Evolutionary conservation across 208 protist genomes (phyloP), one percentile per base, ranked within the genome.

Genomic region (Leishmania aethiopica): DNA sequence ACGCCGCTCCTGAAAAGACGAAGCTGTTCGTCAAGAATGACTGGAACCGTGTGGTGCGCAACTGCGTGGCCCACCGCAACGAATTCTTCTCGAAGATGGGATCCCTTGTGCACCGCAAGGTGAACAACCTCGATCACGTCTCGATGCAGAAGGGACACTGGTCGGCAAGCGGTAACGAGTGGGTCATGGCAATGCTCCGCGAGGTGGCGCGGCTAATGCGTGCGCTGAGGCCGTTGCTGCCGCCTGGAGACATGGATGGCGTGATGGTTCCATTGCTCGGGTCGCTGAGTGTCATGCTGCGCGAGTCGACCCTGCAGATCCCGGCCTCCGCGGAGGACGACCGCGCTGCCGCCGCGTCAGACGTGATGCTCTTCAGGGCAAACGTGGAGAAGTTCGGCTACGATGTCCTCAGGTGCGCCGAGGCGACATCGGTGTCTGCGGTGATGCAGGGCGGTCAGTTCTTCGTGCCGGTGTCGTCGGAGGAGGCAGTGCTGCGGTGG

Each of bases 341-440:
- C 32, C 77, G 82, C 25, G 83, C 84, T 10, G 64, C 84, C 7
- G 86, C 86, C 37, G 84, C 77, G 55, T 95, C 93, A 11, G 94
- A 97, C 76, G 85, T 97, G 69, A 83, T 96, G 57, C 88, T 97
- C 59, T 98, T 97, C 87, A 96, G 94, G 80, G 91, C 91, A 17
- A 98, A 98, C 79, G 89, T 97, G 10, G 94, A 98, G 86, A 91
- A 91, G 64, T 98, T 98, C 79, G 96, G 96, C 47, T 98, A 93
- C 78, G 92, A 96, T 80, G 95, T 97, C 42, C 82, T 97, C 55
- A 81, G 76, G 25, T 95, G 93, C 86, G 91, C 91, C n/a, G 83
- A 72, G 40, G 84, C 88, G 28, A 85, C 82, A 6, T 87, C 87
- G 32, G 85, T 84, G 49, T 84, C 84, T 25, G 45, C 74, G 2